Evolutionary conservation across 345 rosid species (phyloP).

Genomic region (Eucalyptus pumila): DNA sequence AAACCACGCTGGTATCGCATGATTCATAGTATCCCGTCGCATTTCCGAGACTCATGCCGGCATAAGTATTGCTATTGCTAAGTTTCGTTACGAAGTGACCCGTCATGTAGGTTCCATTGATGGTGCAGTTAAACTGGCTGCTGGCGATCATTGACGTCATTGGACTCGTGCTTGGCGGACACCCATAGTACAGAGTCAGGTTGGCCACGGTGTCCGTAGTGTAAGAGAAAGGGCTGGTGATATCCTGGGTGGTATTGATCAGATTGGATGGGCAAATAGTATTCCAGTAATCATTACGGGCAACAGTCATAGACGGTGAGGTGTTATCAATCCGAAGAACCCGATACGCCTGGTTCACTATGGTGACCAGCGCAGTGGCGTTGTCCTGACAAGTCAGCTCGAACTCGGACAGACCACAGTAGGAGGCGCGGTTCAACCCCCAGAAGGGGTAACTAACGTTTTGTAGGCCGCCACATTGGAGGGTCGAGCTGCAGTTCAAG

Average conservation of each 20-base stretch:
- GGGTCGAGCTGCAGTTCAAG: neutral
- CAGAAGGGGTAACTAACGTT: neutral
- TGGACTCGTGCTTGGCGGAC: neutral
- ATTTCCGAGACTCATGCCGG: rapidly evolving
- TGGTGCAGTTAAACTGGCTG: neutral
- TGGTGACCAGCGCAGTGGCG: neutral
- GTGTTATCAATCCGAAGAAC: neutral
- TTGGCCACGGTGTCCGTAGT: neutral
- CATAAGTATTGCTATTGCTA: neutral
- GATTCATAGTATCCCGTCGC: rapidly evolving
- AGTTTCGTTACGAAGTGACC: neutral
- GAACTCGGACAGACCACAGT: neutral
- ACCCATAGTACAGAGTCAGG: neutral
- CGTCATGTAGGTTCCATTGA: no score
- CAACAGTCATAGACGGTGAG: neutral
- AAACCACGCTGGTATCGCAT: neutral
- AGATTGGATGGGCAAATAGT: neutral
- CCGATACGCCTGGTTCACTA: neutral
- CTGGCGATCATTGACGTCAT: rapidly evolving
- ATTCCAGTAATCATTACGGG: neutral
- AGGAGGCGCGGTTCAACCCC: neutral
- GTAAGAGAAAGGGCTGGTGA: neutral
- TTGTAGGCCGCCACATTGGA: neutral
- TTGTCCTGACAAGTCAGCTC: neutral
- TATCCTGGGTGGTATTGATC: neutral